These are phyloP conservation scores for Pulicaria dysenterica DNA, from an alignment of 129 eudicot genomes.

Conservation along the genomic window DNA sequence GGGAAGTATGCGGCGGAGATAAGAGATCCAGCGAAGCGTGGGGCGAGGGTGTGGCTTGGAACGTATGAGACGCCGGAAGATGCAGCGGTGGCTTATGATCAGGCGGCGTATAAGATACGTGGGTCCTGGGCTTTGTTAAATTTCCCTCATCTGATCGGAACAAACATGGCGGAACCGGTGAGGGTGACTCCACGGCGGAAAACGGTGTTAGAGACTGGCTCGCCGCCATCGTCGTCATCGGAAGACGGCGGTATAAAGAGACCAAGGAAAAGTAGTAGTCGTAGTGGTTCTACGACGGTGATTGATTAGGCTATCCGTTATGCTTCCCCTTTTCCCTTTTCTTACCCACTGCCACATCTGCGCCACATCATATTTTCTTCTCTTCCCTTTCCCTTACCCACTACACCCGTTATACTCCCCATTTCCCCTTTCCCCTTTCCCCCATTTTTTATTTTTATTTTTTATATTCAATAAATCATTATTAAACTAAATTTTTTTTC, in stretches of 20 bases:
- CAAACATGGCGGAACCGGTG: conserved; percentile 39
- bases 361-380: too few species aligned
- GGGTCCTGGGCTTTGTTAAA: conserved; percentile 45
- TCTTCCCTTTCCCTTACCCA: too few species aligned
- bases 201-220: background rate
- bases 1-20: conserved; percentile 58
- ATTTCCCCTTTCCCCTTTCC: too few species aligned
- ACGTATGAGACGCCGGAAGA: conserved; percentile 53
- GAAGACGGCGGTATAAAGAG: conserved; percentile 7
- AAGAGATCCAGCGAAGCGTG: conserved; percentile 48
- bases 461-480: too few species aligned
- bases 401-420: too few species aligned
- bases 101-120: conserved; percentile 47
- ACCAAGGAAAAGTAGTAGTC: conserved; percentile 18
- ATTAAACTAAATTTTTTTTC: too few species aligned
- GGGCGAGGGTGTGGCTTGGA: conserved; percentile 52
- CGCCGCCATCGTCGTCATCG: conserved; percentile 33
- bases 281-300: conserved; percentile 6
- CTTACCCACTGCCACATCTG: too few species aligned
- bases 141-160: conserved; percentile 49
- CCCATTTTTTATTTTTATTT: too few species aligned
- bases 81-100: conserved; percentile 56
- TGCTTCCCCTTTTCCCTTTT: too few species aligned
- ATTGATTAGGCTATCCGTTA: too few species aligned
- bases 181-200: conserved; percentile 39